Percentiles rank a stretch among this genome's conserved stretches.
These are phyloP conservation scores for Phytophthora ohioensis DNA, from an alignment of 352 stramenopile genomes.

Conservation along the genomic window DNA sequence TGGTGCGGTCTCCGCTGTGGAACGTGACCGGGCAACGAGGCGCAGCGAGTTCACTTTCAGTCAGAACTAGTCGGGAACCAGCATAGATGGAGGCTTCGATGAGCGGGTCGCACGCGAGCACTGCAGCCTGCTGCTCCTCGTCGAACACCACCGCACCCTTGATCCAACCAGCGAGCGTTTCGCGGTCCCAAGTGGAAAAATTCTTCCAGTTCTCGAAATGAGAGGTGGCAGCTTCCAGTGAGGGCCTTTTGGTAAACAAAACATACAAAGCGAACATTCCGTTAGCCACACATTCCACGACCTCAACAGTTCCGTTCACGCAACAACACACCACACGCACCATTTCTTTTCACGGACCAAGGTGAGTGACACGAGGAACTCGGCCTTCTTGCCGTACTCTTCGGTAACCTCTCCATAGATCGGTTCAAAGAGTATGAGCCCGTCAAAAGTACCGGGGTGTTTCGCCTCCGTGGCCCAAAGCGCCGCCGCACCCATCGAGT, in stretches of 20 bases:
- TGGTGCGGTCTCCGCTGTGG: constrained; percentile 32
- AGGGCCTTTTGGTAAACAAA: constrained; percentile 26
- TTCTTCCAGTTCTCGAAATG: constrained; percentile 48
- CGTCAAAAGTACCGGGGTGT: constrained; percentile 57
- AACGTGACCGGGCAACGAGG: constrained; percentile 39
- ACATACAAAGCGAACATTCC: not conserved
- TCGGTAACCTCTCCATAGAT: constrained; percentile 41
- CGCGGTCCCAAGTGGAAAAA: constrained; percentile 55
- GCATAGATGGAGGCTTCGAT: constrained; percentile 57
- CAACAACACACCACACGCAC: constrained; percentile 21
- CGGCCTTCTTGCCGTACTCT: constrained; percentile 22
- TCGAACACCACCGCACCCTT: constrained; percentile 53
- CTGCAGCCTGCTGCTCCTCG: constrained; percentile 22
- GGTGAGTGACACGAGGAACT: constrained; percentile 49
- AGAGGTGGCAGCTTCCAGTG: constrained; percentile 22
- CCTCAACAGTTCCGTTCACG: not conserved
- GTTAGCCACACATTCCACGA: not conserved
- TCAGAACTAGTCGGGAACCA: constrained; percentile 29
- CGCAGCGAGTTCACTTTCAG: constrained; percentile 36
- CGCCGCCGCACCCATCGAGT: constrained; percentile 55
- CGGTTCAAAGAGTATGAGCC: constrained; percentile 56
- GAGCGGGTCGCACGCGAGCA: constrained; percentile 48
- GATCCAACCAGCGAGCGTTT: constrained; percentile 42
- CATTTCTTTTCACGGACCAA: constrained; percentile 49
- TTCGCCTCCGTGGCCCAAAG: constrained; percentile 50